These are phyloP conservation scores for Voacanga thouarsii DNA, from an alignment of 257 asterid genomes.

Conservation along the genomic window DNA sequence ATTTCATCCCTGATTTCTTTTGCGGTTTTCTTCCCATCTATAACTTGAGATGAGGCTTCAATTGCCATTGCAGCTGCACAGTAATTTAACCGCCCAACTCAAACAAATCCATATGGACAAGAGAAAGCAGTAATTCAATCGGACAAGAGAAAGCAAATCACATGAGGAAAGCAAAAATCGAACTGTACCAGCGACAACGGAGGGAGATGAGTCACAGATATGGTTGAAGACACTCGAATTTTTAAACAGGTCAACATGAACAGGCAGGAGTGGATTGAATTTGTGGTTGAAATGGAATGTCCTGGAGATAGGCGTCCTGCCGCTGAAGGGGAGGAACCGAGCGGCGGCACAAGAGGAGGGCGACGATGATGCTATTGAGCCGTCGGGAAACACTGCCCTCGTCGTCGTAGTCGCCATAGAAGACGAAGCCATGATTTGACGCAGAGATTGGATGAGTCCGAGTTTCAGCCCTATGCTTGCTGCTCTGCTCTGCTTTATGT, in stretches of 20 bases:
- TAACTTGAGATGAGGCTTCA: conserved; percentile 53
- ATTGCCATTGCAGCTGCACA: conserved; percentile 51
- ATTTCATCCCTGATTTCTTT: conserved; percentile 79
- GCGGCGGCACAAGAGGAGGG: conserved; percentile 5
- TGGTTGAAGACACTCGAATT: conserved; percentile 3
- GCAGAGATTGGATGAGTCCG: conserved; percentile 32
- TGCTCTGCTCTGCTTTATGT: not conserved
- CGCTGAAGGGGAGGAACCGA: conserved; percentile 23
- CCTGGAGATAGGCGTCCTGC: conserved; percentile 11
- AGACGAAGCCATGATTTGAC: conserved; percentile 53
- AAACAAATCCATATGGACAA: not conserved
- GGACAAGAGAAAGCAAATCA: not conserved
- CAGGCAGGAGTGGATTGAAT: not conserved
- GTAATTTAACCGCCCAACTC: not conserved
- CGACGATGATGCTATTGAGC: conserved; percentile 20
- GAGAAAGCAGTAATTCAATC: not conserved
- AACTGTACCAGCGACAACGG: conserved; percentile 24
- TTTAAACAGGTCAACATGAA: conserved; percentile 7
- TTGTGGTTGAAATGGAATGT: conserved; percentile 15
- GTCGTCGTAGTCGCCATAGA: conserved; percentile 34
- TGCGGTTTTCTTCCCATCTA: conserved; percentile 76
- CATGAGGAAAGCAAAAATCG: not conserved
- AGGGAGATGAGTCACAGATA: conserved; percentile 15
- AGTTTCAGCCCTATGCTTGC: conserved; percentile 59
- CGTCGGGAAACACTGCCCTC: conserved; percentile 16